Evolutionary conservation across 2,329 filamentous ascomycete genomes (phyloP), one percentile per base, ranked within the genome.

Genomic region (Trichoderma koningiopsis): DNA sequence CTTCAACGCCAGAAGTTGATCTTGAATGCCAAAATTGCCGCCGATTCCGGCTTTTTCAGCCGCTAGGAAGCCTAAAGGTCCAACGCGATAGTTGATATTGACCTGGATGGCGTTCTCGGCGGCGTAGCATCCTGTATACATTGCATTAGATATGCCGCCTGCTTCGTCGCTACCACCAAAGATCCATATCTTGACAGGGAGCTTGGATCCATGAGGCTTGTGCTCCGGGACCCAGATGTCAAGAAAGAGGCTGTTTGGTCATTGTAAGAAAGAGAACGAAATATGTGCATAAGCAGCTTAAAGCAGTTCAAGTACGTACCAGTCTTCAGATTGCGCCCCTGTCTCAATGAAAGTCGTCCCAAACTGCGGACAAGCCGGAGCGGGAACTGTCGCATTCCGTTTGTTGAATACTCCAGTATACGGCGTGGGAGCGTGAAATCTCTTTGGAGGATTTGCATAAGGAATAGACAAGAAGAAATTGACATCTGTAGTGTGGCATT

Each of bases 31-130:
- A 52, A 72, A 70, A 66, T 74, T 73, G 22, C 72, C 72, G 16
- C 69, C 31, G 6, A 74, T 68, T 11, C 71, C 71, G 4, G 71
- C 72, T 8, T 53, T n/a, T 4, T 14, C n/a, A n/a, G 53, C 29
- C 6, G 60, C 29, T 8, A 63, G 22, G 43, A 71, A 73, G 0
- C 72, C 72, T 1, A 72, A 55, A 1, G 72, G 70, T 0, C 72
- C 72, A 2, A 71, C n/a, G 2, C 72, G 68, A 33, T 73, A 73
- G 47, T 73, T 73, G 63, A 73, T 68, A 13, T 65, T 29, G 4
- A 73, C 71, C 8, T 72, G 52, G 3, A 73, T 78, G 16, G 72
- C 69, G 80, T 79, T 77, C 3, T 62, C 76, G 1, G 73, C 74
- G 1, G 72, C 58, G 68, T 73, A 72, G 57, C 73, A 75, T 3